Evolutionary conservation across 2,329 filamentous ascomycete genomes (phyloP).

Genomic region (Fusarium nurragi): DNA sequence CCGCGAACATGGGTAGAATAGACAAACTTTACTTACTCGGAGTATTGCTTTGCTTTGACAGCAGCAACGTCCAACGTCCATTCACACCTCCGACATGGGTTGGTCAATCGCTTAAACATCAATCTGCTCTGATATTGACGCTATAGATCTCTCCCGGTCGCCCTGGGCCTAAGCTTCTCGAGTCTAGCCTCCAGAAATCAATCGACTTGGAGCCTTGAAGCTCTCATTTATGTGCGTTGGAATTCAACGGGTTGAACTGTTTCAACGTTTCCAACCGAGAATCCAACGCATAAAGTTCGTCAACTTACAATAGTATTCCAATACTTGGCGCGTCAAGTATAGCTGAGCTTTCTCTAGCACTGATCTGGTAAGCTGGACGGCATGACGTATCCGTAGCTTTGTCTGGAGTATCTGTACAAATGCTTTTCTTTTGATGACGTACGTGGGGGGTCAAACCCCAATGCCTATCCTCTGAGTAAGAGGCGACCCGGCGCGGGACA

Average conservation of each 20-base stretch:
- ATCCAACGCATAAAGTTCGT: constrained; percentile 4
- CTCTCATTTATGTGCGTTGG: background rate
- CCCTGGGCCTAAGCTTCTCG: constrained; percentile 8
- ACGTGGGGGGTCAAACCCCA: constrained; percentile 4
- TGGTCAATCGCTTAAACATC: background rate
- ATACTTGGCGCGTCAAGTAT: background rate
- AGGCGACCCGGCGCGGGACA: constrained; percentile 31
- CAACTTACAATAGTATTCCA: constrained; percentile 6
- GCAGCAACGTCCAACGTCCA: background rate
- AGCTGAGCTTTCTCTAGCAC: constrained; percentile 3
- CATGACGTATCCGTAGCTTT: constrained; percentile 24
- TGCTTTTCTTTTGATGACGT: too few species aligned
- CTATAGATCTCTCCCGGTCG: constrained; percentile 22
- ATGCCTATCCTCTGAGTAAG: constrained; percentile 10
- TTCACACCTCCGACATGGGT: background rate
- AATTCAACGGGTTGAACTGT: background rate
- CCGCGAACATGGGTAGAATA: constrained; percentile 16
- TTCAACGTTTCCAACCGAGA: constrained; percentile 4
- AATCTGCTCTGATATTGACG: constrained; percentile 16
- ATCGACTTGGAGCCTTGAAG: background rate
- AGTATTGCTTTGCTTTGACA: constrained; percentile 4
- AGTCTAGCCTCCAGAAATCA: constrained; percentile 1
- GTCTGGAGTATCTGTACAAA: background rate
- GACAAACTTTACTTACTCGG: constrained; percentile 25
- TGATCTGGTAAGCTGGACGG: constrained; percentile 7